phyloP scores from a whole-genome alignment of 2,329 filamentous ascomycete genomes.

The Podosphaera aphanis region DNA sequence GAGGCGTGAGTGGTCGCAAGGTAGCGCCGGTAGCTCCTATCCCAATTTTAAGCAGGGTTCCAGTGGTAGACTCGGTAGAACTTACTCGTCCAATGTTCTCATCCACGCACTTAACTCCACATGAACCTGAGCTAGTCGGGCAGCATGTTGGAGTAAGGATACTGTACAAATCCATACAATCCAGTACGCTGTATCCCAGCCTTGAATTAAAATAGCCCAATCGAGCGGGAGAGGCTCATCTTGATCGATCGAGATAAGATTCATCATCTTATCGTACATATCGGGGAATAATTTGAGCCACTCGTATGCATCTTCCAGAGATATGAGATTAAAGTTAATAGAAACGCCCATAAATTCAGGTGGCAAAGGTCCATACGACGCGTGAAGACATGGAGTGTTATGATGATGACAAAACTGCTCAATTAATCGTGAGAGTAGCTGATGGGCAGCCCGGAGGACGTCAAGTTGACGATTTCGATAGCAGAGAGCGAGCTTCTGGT shows the following conservation, averaged over 20 bases:
- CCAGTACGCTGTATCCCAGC: slow-evolving; percentile 9
- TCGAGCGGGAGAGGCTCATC: slow-evolving; percentile 8
- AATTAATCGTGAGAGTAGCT: not conserved
- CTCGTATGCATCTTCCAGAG: slow-evolving; percentile 7
- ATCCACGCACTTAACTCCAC: not conserved
- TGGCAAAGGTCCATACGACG: no score
- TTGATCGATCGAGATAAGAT: slow-evolving; percentile 7
- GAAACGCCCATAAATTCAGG: not conserved
- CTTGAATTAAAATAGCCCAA: slow-evolving; percentile 5
- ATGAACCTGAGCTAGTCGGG: not conserved
- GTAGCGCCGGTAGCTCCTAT: not conserved
- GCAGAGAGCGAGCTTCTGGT: not conserved
- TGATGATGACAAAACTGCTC: not conserved
- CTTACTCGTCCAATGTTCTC: not conserved
- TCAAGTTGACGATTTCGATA: not conserved
- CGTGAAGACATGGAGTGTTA: not conserved
- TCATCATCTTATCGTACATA: slow-evolving; percentile 3
- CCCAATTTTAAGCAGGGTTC: not conserved
- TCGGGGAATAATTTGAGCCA: slow-evolving; percentile 4
- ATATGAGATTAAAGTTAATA: slow-evolving; percentile 9
- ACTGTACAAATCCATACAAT: slow-evolving; percentile 8
- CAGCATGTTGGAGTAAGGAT: not conserved
- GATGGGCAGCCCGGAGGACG: not conserved
- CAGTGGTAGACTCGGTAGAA: not conserved
- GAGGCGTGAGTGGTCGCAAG: not conserved